Base-by-base conservation (phyloP, 345 rosid species). In the Dipteronia dyeriana region DNA sequence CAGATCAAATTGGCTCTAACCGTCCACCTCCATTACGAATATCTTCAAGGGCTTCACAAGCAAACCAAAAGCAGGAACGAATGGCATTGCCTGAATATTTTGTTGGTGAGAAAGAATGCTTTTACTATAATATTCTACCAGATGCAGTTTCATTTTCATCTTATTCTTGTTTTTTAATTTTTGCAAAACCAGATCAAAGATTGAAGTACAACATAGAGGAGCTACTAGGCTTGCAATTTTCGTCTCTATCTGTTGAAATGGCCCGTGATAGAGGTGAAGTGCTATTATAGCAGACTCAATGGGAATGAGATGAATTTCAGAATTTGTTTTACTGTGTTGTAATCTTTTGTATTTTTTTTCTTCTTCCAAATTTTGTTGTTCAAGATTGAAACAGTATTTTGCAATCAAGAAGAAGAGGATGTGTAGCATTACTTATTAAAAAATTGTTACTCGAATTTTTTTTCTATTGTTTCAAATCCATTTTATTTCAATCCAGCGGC, bases 101-200 rank as follows among this genome's bases (percentile, higher is more conserved):
- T 75, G 34, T 86, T 45, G 92, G 91, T 82, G 71, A 19, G 84
- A 31, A 38, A 19, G 84, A 31, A 29, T 5, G 66, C 59, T 66
- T 34, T 22, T 61, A 16, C 68, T 51, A 5, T 56, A 11, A 11
- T 34, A 9, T 72, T 78, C 20, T 73, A 9, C 12, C 1, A 25
- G 56, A 66, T 13, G 10, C 25, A 29, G 17, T 23, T 61, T 53
- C 23, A 29, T 70, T 2, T 31, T 45, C 17, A 23, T 75, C 57
- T 62, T 34, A 41, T 68, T 9, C 56, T 56, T n/a, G 12, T 22
- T 57, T 74, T 29, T 70, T 19, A 51, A 20, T n/a, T 14, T 41
- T 45, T 77, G 5, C 39, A 75, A 20, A 76, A 75, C 83, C 83
- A 91, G 98, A 92, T 89, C 97, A 92, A 86, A 90, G 97, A 82